Percentiles rank a stretch among this genome's conserved stretches.
These are phyloP conservation scores for Trichoderma simmonsii DNA, from an alignment of 2,329 filamentous ascomycete genomes.

Conservation along the genomic window DNA sequence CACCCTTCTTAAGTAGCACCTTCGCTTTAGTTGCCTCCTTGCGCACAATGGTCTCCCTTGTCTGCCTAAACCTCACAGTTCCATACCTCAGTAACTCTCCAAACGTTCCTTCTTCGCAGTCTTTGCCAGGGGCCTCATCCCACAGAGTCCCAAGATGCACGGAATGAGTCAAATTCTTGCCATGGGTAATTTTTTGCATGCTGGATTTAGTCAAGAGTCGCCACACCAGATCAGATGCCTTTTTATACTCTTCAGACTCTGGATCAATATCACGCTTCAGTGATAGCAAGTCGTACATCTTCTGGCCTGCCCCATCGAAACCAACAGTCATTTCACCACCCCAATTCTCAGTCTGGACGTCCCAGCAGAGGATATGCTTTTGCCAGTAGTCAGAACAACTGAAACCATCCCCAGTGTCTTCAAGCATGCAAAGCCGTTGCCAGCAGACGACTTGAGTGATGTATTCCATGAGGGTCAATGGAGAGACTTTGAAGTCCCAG, in stretches of 20 bases:
- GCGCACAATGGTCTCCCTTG: not conserved
- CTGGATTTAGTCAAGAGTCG: not conserved
- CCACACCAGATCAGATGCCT: not conserved
- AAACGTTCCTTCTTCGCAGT: not conserved
- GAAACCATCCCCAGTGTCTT: constrained; percentile 33
- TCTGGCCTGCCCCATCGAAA: not conserved
- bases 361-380: constrained; percentile 28
- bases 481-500: constrained; percentile 30
- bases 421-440: constrained; percentile 33
- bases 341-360: constrained; percentile 22
- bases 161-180: not conserved
- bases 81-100: not conserved
- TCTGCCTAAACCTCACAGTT: not conserved
- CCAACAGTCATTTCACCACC: not conserved
- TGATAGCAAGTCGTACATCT: not conserved
- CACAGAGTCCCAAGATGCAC: not conserved
- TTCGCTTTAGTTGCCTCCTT: not conserved
- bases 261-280: not conserved
- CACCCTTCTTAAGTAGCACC: not conserved
- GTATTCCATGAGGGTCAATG: constrained; percentile 32
- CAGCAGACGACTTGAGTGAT: constrained; percentile 31
- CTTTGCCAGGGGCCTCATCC: not conserved
- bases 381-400: constrained; percentile 34
- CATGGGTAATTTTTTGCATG: not conserved
- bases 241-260: not conserved